A percentile compares a stretch with the other conserved stretches of the same genome.
These are phyloP conservation scores for Magnusiomyces tetraspermus DNA, from an alignment of 1,139 yeast species.

Conservation along the genomic window DNA sequence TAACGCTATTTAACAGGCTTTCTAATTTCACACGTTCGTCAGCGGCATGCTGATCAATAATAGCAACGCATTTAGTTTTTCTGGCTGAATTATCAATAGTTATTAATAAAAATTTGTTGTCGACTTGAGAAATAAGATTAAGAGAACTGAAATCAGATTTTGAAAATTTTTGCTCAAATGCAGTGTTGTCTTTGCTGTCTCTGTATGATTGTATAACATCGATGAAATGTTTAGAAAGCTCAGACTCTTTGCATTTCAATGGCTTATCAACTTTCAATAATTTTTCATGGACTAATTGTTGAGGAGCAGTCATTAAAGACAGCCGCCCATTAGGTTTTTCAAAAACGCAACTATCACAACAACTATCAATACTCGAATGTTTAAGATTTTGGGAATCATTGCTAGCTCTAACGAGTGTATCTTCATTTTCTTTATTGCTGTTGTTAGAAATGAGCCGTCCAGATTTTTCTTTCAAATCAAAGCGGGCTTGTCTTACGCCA, in stretches of 20 bases:
- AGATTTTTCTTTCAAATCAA: not conserved
- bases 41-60: slow-evolving; percentile 71
- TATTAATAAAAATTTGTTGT: slow-evolving; percentile 47
- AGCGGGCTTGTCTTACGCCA: slow-evolving; percentile 1
- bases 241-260: not conserved
- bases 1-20: slow-evolving; percentile 23
- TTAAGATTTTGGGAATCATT: not conserved
- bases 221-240: not conserved
- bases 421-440: not conserved
- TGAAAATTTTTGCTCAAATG: slow-evolving; percentile 9
- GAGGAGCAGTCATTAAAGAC: slow-evolving; percentile 6
- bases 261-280: not conserved
- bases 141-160: slow-evolving; percentile 10
- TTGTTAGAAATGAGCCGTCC: not conserved
- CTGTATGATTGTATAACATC: not conserved
- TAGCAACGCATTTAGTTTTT: slow-evolving; percentile 26
- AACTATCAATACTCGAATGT: not conserved
- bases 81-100: slow-evolving; percentile 17
- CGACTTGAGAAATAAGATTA: slow-evolving; percentile 41
- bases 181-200: not conserved
- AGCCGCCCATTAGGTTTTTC: slow-evolving; percentile 2
- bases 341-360: slow-evolving; percentile 4
- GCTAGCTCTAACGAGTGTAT: not conserved
- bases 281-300: slow-evolving; percentile 4
- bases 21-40: slow-evolving; percentile 64